Evolutionary conservation across 768 basidiomycete species (phyloP), one percentile per base, ranked within the genome.

Genomic region (Boletus subparvulus): DNA sequence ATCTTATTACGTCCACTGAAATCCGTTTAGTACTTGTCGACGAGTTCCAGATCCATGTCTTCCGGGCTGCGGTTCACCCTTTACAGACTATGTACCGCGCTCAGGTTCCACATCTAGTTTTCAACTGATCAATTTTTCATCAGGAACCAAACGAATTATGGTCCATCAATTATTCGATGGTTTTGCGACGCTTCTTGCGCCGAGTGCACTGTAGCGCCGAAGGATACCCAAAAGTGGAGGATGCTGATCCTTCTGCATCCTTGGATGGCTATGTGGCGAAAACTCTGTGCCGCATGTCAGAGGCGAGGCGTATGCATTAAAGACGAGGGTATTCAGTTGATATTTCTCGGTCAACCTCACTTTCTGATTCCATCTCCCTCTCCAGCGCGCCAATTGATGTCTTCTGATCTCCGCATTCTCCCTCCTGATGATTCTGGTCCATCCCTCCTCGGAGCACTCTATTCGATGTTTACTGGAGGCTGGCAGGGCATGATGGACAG

Each of bases 341-440:
- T 35, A n/a, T 51, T 47, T 42, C 16, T 47, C 32, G 8, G 10
- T 13, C 14, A 30, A 16, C 21, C 37, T n/a, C 21, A 3, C 28
- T 36, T 44, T 55, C 39, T 41, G 32, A 52, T 45, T 41, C 48
- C 42, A 42, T 40, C 28, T 48, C 17, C 12, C 40, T 41, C 8
- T 41, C 16, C 28, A 47, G 35, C 24, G 35, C 24, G 14, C 17
- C 16, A 30, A 16, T 26, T 47, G 21, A 69, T 67, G 63, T 28
- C 39, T 37, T 62, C 60, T 43, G n/a, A 35, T 47, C 51, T 68
- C 24, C 67, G 59, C 19, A 30, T 54, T n/a, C 39, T 65, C 21
- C 68, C 67, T 52, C 62, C 59, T 21, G 54, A 49, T 6, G 57
- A 62, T 35, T 36, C 53, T 37, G 56, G 55, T 11, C 41, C 59